These are phyloP conservation scores for Mycena epipterygia DNA, from an alignment of 768 basidiomycete species.

Conservation along the genomic window DNA sequence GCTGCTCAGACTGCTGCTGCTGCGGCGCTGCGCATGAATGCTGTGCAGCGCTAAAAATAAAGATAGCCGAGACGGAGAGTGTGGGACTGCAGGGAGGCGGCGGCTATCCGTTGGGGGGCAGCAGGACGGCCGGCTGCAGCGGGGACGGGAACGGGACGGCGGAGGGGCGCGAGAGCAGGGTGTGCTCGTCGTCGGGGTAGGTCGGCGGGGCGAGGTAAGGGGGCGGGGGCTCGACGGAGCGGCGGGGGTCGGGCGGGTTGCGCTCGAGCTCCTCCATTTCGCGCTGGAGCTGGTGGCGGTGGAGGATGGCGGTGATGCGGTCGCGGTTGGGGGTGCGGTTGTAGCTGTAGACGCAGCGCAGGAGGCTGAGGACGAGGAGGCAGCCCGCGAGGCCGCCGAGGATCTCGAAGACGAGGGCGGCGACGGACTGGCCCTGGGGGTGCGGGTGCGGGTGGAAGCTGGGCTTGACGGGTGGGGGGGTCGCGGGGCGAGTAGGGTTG, in stretches of 20 bases:
- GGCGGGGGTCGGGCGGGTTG: constrained; percentile 47
- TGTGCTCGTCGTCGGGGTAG: constrained; percentile 48
- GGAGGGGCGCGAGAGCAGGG: constrained; percentile 9
- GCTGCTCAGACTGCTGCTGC: too few species aligned
- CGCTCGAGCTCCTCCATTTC: constrained; percentile 65
- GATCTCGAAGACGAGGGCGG: constrained; percentile 56
- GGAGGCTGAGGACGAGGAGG: constrained; percentile 49
- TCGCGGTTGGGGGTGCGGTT: constrained; percentile 60
- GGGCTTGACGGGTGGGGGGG: constrained; percentile 22
- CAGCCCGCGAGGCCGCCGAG: constrained; percentile 58
- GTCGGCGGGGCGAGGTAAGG: constrained; percentile 66
- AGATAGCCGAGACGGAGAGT: too few species aligned
- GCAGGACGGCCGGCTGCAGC: too few species aligned
- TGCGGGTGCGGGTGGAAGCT: constrained; percentile 40
- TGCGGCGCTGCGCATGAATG: too few species aligned
- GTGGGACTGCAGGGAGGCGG: too few species aligned
- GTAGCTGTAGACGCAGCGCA: constrained; percentile 61
- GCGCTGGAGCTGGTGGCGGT: constrained; percentile 61
- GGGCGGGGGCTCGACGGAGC: constrained; percentile 56
- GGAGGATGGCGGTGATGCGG: constrained; percentile 56
- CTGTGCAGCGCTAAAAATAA: too few species aligned
- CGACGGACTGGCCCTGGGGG: constrained; percentile 34
- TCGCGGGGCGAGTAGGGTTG: neutral
- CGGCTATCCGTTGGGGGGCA: too few species aligned
- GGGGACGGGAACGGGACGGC: too few species aligned